These are phyloP conservation scores for Coniochaeta sp. DNA, from an alignment of 2,329 filamentous ascomycete species.

Conservation along the genomic window DNA sequence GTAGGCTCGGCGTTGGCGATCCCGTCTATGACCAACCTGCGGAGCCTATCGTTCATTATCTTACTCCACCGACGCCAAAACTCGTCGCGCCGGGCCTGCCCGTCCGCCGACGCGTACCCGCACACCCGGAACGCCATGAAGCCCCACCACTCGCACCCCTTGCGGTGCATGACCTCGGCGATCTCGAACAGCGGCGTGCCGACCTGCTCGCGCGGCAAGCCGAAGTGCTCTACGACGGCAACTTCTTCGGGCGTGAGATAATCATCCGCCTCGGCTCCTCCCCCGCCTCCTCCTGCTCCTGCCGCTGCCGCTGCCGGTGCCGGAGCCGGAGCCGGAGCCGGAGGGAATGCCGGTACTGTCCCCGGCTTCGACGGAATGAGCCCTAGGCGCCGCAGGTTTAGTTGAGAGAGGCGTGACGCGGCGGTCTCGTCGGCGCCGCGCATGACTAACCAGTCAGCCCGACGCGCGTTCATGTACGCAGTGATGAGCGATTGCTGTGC, in stretches of 20 bases:
- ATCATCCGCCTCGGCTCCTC: neutral
- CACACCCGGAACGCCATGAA: neutral
- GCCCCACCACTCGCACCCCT: neutral
- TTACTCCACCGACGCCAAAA: neutral
- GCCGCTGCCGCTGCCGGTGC: too few relatives aligned
- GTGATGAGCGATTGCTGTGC: neutral
- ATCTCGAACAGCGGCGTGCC: slow-evolving; percentile 2
- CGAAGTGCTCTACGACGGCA: neutral
- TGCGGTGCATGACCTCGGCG: neutral
- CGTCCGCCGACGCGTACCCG: neutral
- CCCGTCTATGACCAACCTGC: neutral
- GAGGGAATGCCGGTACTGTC: neutral
- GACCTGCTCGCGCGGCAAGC: neutral
- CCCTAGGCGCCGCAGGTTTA: neutral
- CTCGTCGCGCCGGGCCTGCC: neutral
- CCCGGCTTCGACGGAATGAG: neutral
- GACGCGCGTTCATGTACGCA: neutral
- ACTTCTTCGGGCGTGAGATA: neutral
- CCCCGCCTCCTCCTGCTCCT: neutral
- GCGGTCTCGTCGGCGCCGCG: neutral
- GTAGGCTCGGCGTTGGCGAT: neutral
- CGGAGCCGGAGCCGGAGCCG: neutral
- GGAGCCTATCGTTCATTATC: neutral
- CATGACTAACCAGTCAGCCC: neutral
- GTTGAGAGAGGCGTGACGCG: neutral